phyloP scores from a whole-genome alignment of 1,284 basidiomycete species.

The Amylostereum chailletii region DNA sequence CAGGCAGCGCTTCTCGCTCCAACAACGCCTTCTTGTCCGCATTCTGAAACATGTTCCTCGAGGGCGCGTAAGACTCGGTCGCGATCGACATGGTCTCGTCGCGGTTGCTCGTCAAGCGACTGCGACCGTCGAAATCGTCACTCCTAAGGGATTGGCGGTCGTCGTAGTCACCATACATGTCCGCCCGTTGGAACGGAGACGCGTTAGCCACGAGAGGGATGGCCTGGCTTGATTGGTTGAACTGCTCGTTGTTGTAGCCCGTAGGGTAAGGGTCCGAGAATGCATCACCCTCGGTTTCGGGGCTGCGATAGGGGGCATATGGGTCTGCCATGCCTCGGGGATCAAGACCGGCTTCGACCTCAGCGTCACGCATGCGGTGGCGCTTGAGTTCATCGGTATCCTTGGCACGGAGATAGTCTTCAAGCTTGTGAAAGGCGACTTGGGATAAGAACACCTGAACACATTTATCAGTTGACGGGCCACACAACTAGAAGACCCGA shows the following conservation, averaged over 20 bases:
- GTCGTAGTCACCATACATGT: conserved; percentile 69
- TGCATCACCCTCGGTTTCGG: conserved; percentile 18
- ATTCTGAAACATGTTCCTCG: conserved; percentile 89
- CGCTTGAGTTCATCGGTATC: conserved; percentile 83
- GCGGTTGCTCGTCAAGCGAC: conserved; percentile 63
- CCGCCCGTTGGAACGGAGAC: conserved; percentile 66
- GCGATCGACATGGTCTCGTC: conserved; percentile 78
- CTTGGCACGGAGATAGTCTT: conserved; percentile 75
- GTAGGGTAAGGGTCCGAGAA: conserved; percentile 37
- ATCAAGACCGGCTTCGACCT: conserved; percentile 67
- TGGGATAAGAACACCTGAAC: conserved; percentile 86
- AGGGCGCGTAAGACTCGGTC: conserved; percentile 88
- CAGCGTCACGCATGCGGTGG: conserved; percentile 65
- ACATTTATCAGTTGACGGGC: conserved; percentile 1
- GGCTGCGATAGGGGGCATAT: conserved; percentile 63
- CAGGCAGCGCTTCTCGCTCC: conserved; percentile 75
- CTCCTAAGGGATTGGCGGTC: conserved; percentile 70
- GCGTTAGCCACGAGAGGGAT: conserved; percentile 74
- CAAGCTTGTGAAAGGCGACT: conserved; percentile 79
- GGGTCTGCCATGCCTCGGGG: conserved; percentile 65
- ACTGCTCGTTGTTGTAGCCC: conserved; percentile 40
- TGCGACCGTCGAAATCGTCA: conserved; percentile 70
- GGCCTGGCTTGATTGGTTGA: conserved; percentile 47
- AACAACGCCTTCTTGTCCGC: conserved; percentile 64
- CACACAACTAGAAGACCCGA: conserved; percentile 3